Evolutionary conservation across 768 basidiomycete species (phyloP), one percentile per base, ranked within the genome.

Genomic region (Multifurca ochricompacta): DNA sequence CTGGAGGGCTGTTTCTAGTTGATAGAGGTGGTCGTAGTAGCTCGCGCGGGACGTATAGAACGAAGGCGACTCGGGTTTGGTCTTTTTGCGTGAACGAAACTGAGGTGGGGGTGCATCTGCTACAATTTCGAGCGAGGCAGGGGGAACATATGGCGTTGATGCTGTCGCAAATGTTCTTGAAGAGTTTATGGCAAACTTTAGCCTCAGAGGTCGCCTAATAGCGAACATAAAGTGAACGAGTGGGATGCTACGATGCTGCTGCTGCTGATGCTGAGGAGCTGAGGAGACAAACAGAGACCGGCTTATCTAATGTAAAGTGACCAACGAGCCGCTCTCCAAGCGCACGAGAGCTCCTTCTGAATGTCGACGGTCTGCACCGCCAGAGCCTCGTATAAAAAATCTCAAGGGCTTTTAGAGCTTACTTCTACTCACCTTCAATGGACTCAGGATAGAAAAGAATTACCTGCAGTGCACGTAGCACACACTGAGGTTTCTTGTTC

Each of bases 301-400:
- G 54, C 39, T 57, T 57, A 57, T 41, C 44, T 57, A 57, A 57
- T 52, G 50, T 41, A 42, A 42, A 41, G 34, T 44, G 35, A 19
- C 27, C 21, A 9, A 8, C 8, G 28, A 27, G 39, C 49, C n/a
- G 19, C n/a, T 32, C 18, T 0, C 25, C 31, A 16, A 18, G 34
- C 30, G 28, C 18, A 5, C 41, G 31, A 41, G 49, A 16, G 25
- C 43, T 46, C 49, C 23, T 54, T 54, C 47, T 59, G 60, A 59
- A 61, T 61, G 60, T 59, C 60, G 57, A 61, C 58, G 48, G 52
- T 61, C 53, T 61, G 60, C 54, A 19, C 81, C 65, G 87, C 86
- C 51, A 82, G 80, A 70, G 85, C 85, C 61, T 80, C 82, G 56
- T 93, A 85, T 81, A 93, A 93, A 73, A 94, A 93, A 74, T 68